Evolutionary conservation across 225 moss, liverwort and hornwort genomes (phyloP), one percentile per base, ranked within the genome.

Genomic region (Climacium dendroides): DNA sequence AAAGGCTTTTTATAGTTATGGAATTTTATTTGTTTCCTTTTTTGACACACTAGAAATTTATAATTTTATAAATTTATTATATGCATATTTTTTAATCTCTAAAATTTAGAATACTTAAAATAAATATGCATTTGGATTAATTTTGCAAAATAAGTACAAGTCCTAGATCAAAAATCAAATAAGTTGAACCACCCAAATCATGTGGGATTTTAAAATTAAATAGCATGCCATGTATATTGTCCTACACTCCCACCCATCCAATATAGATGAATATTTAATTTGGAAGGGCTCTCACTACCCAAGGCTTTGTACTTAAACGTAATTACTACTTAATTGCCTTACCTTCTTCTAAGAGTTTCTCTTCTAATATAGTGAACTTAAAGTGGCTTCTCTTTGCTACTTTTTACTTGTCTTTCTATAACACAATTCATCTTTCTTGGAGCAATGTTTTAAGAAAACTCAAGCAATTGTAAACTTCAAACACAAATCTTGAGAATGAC

Each of bases 401-500:
- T 22, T 52, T 1, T 14, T 1, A 34, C 22, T 74, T 74, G 4
- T 35, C 34, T 22, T 52, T 2, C 0, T 75, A 1, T 30, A 30
- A 48, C 0, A 73, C 0, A 1, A 0, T 74, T 48, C 11, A 32
- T 30, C 48, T 74, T 73, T 48, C 2, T 48, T 30, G 9, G 5
- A 0, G 11, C 0, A 12, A 0, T 74, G 0, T 12, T 30, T 48
- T 48, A 12, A 12, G 1, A 19, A 73, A 74, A 19, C 2, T 32
- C 11, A 19, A 74, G 0, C 1, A 1, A 50, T 50, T 34, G 8
- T 52, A 8, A 52, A 23, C 75, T 50, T 35, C 32, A 52, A 75
- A 5, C 1, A 14, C 3, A 52, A 14, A 52, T 35, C 3, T 52
- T 0, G 0, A 0, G 13, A 52, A 35, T 23, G 9, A 0, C 1